Percentiles rank a stretch among this genome's conserved stretches.
Evolutionary conservation across 345 rosid species (phyloP).

Genomic region (Salix dunnii): DNA sequence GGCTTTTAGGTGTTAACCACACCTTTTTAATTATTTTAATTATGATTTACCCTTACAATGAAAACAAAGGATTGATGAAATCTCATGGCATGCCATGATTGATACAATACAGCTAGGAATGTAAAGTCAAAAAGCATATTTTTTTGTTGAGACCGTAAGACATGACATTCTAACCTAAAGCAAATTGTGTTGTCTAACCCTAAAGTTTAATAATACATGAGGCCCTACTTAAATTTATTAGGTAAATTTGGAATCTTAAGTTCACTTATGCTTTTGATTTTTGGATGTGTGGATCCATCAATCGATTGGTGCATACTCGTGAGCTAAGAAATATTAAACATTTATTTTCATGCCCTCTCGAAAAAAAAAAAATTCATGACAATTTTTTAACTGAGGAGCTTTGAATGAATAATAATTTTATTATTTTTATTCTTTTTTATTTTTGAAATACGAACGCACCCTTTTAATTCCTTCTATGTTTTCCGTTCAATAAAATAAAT

Average conservation of each 20-base stretch:
- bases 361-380: too few relatives aligned
- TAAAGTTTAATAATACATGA: background rate
- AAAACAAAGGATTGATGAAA: background rate
- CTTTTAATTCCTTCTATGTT: too few relatives aligned
- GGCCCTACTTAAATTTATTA: slow-evolving; percentile 2
- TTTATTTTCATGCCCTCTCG: too few relatives aligned
- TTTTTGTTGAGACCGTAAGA: slow-evolving; percentile 9
- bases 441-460: too few relatives aligned
- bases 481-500: too few relatives aligned
- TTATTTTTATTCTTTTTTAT: too few relatives aligned
- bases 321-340: background rate
- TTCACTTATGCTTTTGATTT: background rate
- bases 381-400: too few relatives aligned
- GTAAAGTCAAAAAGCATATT: background rate
- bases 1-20: background rate
- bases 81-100: slow-evolving; percentile 12
- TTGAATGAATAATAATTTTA: too few relatives aligned
- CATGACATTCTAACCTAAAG: slow-evolving; percentile 23
- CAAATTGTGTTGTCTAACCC: background rate
- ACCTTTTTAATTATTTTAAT: background rate
- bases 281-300: background rate
- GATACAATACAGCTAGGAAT: background rate
- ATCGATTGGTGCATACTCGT: background rate
- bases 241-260: background rate
- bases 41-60: background rate